Percentiles rank a stretch among this genome's conserved stretches.
Evolutionary conservation across 2,329 filamentous ascomycete genomes (phyloP).

Genomic region (Rutstroemia sp.): DNA sequence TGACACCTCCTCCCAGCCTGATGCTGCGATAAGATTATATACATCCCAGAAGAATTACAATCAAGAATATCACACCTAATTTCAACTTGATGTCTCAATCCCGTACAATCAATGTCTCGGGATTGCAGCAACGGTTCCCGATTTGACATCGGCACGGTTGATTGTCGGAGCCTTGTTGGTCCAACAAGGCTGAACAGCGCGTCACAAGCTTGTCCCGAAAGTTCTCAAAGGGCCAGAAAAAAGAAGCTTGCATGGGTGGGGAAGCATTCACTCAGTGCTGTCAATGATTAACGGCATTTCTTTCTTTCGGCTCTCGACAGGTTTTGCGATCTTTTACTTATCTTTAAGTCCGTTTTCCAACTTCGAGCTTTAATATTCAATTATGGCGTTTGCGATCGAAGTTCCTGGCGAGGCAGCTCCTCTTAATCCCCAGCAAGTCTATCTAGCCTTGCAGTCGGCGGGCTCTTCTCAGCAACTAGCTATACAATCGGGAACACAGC

Average conservation of each 20-base stretch:
- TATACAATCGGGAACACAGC: slow-evolving; percentile 58
- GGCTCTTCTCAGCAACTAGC: slow-evolving; percentile 55
- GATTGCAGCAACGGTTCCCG: too few relatives aligned
- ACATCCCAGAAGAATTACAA: too few relatives aligned
- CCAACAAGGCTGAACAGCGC: slow-evolving; percentile 1
- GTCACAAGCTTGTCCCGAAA: slow-evolving; percentile 3
- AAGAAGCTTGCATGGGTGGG: slow-evolving; percentile 6
- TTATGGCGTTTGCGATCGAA: slow-evolving; percentile 70
- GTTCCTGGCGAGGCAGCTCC: slow-evolving; percentile 75
- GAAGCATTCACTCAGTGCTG: neutral
- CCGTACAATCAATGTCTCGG: too few relatives aligned
- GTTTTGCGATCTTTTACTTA: neutral
- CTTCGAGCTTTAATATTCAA: neutral
- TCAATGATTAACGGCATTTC: neutral
- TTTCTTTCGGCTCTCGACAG: neutral
- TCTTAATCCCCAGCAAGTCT: slow-evolving; percentile 55
- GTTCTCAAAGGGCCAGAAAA: slow-evolving; percentile 1
- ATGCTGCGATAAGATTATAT: too few relatives aligned
- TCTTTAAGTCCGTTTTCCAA: neutral
- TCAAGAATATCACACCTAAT: too few relatives aligned
- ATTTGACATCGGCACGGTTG: too few relatives aligned
- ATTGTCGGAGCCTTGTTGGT: too few relatives aligned
- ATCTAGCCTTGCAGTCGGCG: slow-evolving; percentile 55
- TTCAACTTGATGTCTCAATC: too few relatives aligned
- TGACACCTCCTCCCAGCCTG: too few relatives aligned